Base-by-base conservation (phyloP, 2,329 filamentous ascomycete genomes). In the Sporothrix schenckii region DNA sequence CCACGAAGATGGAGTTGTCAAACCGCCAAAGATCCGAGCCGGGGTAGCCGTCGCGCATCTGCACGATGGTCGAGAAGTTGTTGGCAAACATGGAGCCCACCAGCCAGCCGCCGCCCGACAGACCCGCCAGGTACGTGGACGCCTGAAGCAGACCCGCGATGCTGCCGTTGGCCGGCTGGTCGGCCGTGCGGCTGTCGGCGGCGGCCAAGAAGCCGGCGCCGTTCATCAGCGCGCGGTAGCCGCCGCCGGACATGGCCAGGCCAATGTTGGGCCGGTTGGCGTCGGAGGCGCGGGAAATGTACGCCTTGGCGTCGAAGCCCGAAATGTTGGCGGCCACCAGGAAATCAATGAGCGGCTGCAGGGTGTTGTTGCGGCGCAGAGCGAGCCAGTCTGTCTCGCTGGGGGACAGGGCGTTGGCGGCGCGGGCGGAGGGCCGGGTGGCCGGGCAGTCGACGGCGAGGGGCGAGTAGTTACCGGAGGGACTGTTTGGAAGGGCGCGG, bases 61-160 rank as follows among this genome's bases (percentile, higher is more conserved):
- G 78, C 61, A 86, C 80, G 3, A 94, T 85, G 0, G 89, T 88
- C 11, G 89, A 91, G 78, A 93, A 96, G 81, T 96, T 96, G 83
- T 97, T 97, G 75, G 88, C 83, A 77, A 88, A 94, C 11, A 97
- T 82, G 69, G 90, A 92, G n/a, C 92, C 92, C 4, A 96, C 86
- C 21, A 96, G 83, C 93, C 93, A 97, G 67, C 89, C 88, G 69
- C 93, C 93, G 41, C 93, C 93, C 9, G 92, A 94, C 3, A 97
- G 83, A 10, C 92, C 93, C 2, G 92, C 85, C 14, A 96, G 79
- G 77, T 97, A 97, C 0, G 92, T 97, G 0, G 92, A 81, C 3
- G 91, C 86, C 81, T 97, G 93, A 72, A 97, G 82, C 73, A 97
- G 81, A 4, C 93, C 93, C 66, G 93, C 92, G 30, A 97, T 83